Conservation (phyloP, 768 basidiomycete genomes). For the Termitomyces sp. region DNA sequence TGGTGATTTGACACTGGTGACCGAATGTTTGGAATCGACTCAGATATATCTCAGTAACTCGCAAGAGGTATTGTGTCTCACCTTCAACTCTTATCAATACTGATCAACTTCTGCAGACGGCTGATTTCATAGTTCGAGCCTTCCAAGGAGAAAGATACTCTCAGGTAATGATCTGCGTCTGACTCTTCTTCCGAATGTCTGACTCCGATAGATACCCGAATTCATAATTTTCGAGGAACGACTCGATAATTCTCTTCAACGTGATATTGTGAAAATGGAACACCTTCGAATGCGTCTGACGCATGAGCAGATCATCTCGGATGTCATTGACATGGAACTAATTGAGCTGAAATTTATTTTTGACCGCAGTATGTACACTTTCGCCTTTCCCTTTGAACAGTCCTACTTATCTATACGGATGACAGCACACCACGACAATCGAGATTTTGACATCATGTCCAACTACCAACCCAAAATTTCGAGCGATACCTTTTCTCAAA, state of each 20-base stretch:
- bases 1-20: slow-evolving; percentile 70
- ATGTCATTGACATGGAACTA: slow-evolving; percentile 76
- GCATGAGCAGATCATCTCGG: slow-evolving; percentile 65
- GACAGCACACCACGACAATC: slow-evolving; percentile 77
- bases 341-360: slow-evolving; percentile 82
- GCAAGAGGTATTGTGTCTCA: slow-evolving; percentile 49
- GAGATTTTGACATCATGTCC: slow-evolving; percentile 75
- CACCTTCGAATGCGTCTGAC: slow-evolving; percentile 79
- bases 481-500: slow-evolving; percentile 59
- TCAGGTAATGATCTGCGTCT: slow-evolving; percentile 39
- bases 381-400: neutral
- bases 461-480: slow-evolving; percentile 65
- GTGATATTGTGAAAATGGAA: slow-evolving; percentile 79
- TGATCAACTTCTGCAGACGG: slow-evolving; percentile 39
- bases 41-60: slow-evolving; percentile 80
- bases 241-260: slow-evolving; percentile 79
- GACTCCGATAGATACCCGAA: slow-evolving; percentile 60
- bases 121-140: slow-evolving; percentile 76
- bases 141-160: slow-evolving; percentile 81
- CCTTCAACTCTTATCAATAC: neutral
- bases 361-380: slow-evolving; percentile 51
- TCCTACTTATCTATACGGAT: neutral
- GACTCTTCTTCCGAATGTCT: neutral
- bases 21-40: slow-evolving; percentile 74
- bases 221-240: slow-evolving; percentile 78